Evolutionary conservation across 768 basidiomycete genomes (phyloP).

Genomic region (Leccinum incarnatum): DNA sequence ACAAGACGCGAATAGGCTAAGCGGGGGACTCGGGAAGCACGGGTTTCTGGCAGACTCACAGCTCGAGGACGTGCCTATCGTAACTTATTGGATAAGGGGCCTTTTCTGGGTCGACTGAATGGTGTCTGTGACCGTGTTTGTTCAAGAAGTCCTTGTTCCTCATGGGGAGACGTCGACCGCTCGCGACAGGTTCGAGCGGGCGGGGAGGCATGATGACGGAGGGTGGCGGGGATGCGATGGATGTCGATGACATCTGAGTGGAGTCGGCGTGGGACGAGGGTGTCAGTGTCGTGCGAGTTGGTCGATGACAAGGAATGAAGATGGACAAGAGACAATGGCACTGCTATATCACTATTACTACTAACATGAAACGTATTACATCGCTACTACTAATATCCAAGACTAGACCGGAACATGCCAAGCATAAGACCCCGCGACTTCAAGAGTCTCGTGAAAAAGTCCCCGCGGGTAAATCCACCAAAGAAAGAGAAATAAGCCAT

Average conservation of each 20-base stretch:
- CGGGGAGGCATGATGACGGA: slow-evolving; percentile 22
- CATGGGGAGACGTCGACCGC: slow-evolving; percentile 33
- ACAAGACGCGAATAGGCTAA: slow-evolving; percentile 5
- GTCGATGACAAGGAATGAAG: slow-evolving; percentile 12
- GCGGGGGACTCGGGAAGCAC: background rate
- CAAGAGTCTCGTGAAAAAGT: slow-evolving; percentile 39
- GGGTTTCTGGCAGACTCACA: slow-evolving; percentile 45
- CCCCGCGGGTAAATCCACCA: slow-evolving; percentile 45
- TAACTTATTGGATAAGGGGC: slow-evolving; percentile 79
- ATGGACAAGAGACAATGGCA: slow-evolving; percentile 1
- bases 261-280: slow-evolving; percentile 7
- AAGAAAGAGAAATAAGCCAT: slow-evolving; percentile 38
- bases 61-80: slow-evolving; percentile 61
- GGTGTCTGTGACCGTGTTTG: slow-evolving; percentile 64
- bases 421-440: slow-evolving; percentile 38
- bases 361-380: slow-evolving; percentile 15
- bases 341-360: background rate
- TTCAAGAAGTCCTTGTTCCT: slow-evolving; percentile 53
- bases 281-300: background rate
- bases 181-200: slow-evolving; percentile 18
- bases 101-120: slow-evolving; percentile 69
- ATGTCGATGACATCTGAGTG: slow-evolving; percentile 7
- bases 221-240: slow-evolving; percentile 17
- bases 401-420: slow-evolving; percentile 24
- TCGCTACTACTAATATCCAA: slow-evolving; percentile 26